Evolutionary conservation across 2,329 filamentous ascomycete species (phyloP).

Genomic region (Rugonectria rugulosa): DNA sequence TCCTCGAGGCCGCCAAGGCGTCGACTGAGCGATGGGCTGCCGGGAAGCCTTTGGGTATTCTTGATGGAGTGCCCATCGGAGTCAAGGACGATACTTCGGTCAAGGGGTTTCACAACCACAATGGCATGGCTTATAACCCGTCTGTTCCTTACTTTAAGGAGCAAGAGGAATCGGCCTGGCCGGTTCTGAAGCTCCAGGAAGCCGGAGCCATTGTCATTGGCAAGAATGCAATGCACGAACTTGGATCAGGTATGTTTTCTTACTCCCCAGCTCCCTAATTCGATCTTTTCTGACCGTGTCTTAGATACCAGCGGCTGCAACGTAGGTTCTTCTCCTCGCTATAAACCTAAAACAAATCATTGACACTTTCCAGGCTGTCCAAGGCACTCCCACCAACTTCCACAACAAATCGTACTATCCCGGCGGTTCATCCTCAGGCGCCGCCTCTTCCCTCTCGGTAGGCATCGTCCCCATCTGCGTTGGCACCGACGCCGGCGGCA

Average conservation of each 20-base stretch:
- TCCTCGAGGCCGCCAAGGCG: constrained; percentile 72
- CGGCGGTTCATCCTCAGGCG: constrained; percentile 82
- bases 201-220: constrained; percentile 79
- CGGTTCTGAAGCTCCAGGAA: constrained; percentile 73
- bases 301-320: constrained; percentile 85
- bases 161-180: constrained; percentile 69
- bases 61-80: constrained; percentile 84
- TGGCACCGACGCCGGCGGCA: constrained; percentile 80
- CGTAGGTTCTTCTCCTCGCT: constrained; percentile 42
- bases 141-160: constrained; percentile 59
- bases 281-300: constrained; percentile 19
- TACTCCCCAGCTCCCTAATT: constrained; percentile 19
- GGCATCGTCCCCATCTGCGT: constrained; percentile 79
- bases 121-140: constrained; percentile 69
- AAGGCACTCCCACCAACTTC: constrained; percentile 80
- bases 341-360: background rate
- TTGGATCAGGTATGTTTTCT: constrained; percentile 68
- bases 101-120: constrained; percentile 72
- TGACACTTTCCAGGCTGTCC: constrained; percentile 61
- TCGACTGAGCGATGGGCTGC: constrained; percentile 77
- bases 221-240: constrained; percentile 82
- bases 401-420: constrained; percentile 80
- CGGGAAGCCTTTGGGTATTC: constrained; percentile 69
- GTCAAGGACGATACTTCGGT: constrained; percentile 84
- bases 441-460: constrained; percentile 72